Base-by-base conservation (phyloP, 78 protist species). In the Dictyostelium intermedium region DNA sequence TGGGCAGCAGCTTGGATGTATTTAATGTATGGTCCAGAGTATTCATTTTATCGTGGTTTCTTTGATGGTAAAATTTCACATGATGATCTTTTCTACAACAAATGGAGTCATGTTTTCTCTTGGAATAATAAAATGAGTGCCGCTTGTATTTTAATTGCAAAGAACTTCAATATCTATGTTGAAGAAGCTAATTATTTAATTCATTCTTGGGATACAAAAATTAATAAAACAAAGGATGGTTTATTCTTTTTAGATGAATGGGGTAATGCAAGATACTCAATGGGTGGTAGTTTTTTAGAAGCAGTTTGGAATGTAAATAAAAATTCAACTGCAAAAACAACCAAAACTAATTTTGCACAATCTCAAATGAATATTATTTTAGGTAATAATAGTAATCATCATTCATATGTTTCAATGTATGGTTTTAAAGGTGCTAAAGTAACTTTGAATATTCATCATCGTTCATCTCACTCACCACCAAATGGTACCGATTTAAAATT, bases 1-100 rank as follows among this genome's bases (percentile, higher is more conserved):
- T 91, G 95, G 95, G 95, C 74, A 2, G 34, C 87, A 14, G 27
- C 83, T 18, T 91, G 95, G 95, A 47, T 91, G 34, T 76, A 83
- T 69, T 60, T 23, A 47, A 77, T 85, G 8, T 80, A 85, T 32
- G 76, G 70, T 2, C 87, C 82, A n/a, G 39, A 66, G 18, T 66
- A 66, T 66, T 27, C 74, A 66, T 66, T 66, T 20, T 66, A 11
- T 66, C 34, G 32, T 27, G 74, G 74, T 11, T 66, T 66, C 74
- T 66, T 66, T 66, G 74, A 66, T 25, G 41, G 41, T 41, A 39
- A n/a, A 76, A 34, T 39, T 7, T 23, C 47, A 76, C 41, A 30
- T 39, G 47, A 76, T 32, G 34, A 30, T 37, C 1, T n/a, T 5
- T 39, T 76, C 61, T 30, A n/a, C 11, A 32, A n/a, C 23, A 30